Percentiles rank a stretch among this genome's conserved stretches.
Conservation (phyloP, 116 monocot species). For the Dioscorea cayenensis region DNA sequence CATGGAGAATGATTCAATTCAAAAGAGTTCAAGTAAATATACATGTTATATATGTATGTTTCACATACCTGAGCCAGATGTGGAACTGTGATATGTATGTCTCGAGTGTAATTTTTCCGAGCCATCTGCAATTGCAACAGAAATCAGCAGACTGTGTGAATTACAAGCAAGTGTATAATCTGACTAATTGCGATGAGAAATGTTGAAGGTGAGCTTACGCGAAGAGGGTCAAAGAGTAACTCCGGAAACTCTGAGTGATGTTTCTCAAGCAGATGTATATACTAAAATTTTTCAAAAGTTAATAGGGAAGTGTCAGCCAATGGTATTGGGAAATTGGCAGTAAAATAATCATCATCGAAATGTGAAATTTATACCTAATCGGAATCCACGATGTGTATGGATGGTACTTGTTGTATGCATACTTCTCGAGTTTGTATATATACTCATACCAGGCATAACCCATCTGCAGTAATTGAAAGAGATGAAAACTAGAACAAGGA, state of each 20-base stretch:
- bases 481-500: background rate
- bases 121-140: constrained; percentile 7
- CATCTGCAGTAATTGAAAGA: constrained; percentile 32
- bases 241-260: constrained; percentile 30
- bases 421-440: constrained; percentile 56
- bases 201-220: constrained; percentile 21
- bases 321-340: background rate
- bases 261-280: constrained; percentile 40
- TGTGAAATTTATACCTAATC: constrained; percentile 25
- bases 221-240: constrained; percentile 35
- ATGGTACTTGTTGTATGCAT: constrained; percentile 48
- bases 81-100: constrained; percentile 18
- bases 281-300: constrained; percentile 6
- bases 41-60: too few relatives aligned
- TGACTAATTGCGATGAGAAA: background rate
- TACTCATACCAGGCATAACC: constrained; percentile 69
- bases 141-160: too few relatives aligned
- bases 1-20: background rate
- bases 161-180: background rate
- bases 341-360: background rate
- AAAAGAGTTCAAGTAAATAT: background rate
- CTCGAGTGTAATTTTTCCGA: constrained; percentile 16
- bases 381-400: constrained; percentile 70
- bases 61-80: constrained; percentile 19
- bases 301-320: background rate